A percentile compares a stretch with the other conserved stretches of the same genome.
Conservation (phyloP, 2,329 filamentous ascomycete genomes). For the Stemphylium lycopersici region DNA sequence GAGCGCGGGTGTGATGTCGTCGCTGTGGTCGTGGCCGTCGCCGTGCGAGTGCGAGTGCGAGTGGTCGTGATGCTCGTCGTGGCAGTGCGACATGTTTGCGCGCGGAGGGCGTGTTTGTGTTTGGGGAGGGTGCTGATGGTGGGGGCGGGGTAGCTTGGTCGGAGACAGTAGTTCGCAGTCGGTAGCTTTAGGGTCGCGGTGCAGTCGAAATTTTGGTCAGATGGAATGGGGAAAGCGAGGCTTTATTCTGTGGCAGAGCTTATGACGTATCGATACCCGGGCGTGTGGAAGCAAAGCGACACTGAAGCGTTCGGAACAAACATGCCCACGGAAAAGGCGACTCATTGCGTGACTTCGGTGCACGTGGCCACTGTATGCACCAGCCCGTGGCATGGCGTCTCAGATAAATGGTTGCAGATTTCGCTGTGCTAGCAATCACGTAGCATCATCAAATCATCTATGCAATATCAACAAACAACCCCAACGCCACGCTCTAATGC, state of each 20-base stretch:
- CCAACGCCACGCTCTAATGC: conserved; percentile 47
- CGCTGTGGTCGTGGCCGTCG: conserved; percentile 76
- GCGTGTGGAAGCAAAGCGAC: background rate
- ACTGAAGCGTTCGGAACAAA: conserved; percentile 11
- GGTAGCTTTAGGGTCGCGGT: background rate
- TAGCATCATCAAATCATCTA: background rate
- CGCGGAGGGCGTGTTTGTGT: conserved; percentile 6
- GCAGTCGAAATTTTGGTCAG: background rate
- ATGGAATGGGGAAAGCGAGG: background rate
- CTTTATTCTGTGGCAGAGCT: background rate
- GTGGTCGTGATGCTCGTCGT: conserved; percentile 41
- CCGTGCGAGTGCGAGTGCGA: conserved; percentile 38
- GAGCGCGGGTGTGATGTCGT: conserved; percentile 90
- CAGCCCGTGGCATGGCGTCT: background rate
- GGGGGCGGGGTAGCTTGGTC: conserved; percentile 38
- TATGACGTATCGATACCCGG: conserved; percentile 7
- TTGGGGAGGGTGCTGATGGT: conserved; percentile 9
- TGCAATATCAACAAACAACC: conserved; percentile 17
- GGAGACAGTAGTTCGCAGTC: background rate
- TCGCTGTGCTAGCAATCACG: conserved; percentile 3
- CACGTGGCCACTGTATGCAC: conserved; percentile 27
- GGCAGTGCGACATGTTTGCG: conserved; percentile 18
- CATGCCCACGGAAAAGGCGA: conserved; percentile 5
- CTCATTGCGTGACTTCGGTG: conserved; percentile 4
- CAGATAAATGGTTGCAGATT: background rate